Percentiles rank a stretch among this genome's conserved stretches.
Conservation (phyloP, 176 grass and related monocot species). For the Calamus simplicifolius region DNA sequence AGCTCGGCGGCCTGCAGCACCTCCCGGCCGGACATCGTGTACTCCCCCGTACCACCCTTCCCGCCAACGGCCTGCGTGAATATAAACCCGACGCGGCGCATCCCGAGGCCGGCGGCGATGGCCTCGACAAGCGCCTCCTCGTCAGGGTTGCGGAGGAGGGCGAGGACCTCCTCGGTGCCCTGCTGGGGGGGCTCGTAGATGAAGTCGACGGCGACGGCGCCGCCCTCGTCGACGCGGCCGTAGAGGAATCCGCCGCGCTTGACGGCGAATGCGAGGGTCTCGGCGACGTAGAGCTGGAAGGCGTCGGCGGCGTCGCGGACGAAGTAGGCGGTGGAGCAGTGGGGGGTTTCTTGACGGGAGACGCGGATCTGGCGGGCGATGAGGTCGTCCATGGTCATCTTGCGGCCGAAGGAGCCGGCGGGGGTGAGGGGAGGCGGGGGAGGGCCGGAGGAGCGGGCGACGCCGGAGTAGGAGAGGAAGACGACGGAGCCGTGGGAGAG, state of each 20-base stretch:
- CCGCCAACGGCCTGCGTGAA: constrained; percentile 94
- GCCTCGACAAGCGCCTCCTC: constrained; percentile 80
- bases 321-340: constrained; percentile 72
- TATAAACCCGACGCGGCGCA: constrained; percentile 66
- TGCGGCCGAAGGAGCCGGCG: constrained; percentile 69
- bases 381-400: constrained; percentile 98
- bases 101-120: constrained; percentile 65
- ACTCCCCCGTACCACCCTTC: constrained; percentile 64
- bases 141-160: constrained; percentile 40
- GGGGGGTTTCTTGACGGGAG: constrained; percentile 67
- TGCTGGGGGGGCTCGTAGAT: constrained; percentile 94
- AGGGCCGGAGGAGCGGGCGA: constrained; percentile 17
- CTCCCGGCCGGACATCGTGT: constrained; percentile 83
- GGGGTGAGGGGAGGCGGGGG: constrained; percentile 35
- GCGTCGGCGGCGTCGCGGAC: constrained; percentile 65
- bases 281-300: constrained; percentile 79
- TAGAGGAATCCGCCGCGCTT: constrained; percentile 89
- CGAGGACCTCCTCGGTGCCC: constrained; percentile 49
- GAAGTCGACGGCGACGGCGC: constrained; percentile 66
- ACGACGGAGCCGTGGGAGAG: constrained; percentile 64
- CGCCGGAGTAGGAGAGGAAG: constrained; percentile 42
- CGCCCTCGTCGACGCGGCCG: constrained; percentile 42
- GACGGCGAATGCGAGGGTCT: constrained; percentile 67
- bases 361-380: constrained; percentile 97
- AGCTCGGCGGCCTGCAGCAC: constrained; percentile 65